phyloP scores from a whole-genome alignment of 129 eudicot species.

The Centrapalus pauciflorus region DNA sequence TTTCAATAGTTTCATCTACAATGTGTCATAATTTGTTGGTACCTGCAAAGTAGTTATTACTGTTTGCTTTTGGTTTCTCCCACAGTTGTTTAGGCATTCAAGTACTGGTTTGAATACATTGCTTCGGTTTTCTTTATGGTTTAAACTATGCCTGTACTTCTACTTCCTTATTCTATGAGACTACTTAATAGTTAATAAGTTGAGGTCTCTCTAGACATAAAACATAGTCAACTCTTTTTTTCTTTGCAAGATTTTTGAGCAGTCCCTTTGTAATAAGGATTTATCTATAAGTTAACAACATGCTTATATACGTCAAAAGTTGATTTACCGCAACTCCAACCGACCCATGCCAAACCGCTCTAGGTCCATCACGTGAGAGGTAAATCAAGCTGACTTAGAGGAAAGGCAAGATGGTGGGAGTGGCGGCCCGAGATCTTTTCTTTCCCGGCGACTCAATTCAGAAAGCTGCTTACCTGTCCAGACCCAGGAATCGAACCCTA shows the following conservation, averaged over 20 bases:
- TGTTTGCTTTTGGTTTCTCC: not conserved
- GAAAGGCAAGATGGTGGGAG: too few species aligned
- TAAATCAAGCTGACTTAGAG: too few species aligned
- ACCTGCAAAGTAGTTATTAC: not conserved
- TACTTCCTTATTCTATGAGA: too few species aligned
- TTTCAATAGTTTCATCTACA: not conserved
- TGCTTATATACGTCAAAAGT: too few species aligned
- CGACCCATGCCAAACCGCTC: too few species aligned
- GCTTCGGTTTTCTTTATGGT: not conserved
- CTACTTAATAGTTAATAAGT: not conserved
- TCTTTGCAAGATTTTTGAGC: not conserved
- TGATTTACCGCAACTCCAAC: too few species aligned
- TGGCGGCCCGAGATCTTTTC: too few species aligned
- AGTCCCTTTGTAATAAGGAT: not conserved
- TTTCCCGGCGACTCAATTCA: too few species aligned
- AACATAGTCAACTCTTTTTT: not conserved
- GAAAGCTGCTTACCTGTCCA: too few species aligned
- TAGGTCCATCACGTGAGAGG: too few species aligned
- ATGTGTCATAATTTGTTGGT: not conserved
- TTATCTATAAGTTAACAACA: not conserved
- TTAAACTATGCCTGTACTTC: too few species aligned
- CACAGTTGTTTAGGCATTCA: not conserved
- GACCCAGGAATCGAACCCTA: too few species aligned
- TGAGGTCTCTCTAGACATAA: not conserved
- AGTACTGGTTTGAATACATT: not conserved